These are phyloP conservation scores for Aphanomyces astaci DNA, from an alignment of 352 stramenopile species.

Conservation along the genomic window DNA sequence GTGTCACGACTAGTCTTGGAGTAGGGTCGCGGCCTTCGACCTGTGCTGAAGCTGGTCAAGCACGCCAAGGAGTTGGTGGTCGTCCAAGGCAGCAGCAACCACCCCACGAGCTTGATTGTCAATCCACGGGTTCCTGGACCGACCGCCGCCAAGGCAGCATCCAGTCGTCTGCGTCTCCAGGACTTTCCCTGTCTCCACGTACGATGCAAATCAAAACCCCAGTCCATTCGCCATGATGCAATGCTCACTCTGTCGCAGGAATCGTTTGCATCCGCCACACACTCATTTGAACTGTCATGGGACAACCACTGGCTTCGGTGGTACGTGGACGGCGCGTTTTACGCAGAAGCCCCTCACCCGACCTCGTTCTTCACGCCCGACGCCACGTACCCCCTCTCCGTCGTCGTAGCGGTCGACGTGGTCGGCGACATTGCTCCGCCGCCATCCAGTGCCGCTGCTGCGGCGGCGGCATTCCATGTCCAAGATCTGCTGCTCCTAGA, in stretches of 20 bases:
- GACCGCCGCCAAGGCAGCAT: neutral
- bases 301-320: slow-evolving; percentile 48
- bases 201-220: neutral
- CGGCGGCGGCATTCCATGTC: slow-evolving; percentile 4
- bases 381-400: neutral
- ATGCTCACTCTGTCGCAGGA: neutral
- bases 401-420: slow-evolving; percentile 25
- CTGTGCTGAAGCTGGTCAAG: slow-evolving; percentile 10
- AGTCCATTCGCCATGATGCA: neutral
- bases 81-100: neutral
- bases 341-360: slow-evolving; percentile 35
- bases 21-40: slow-evolving; percentile 1
- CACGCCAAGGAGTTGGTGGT: neutral
- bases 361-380: neutral
- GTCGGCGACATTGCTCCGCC: neutral
- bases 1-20: neutral
- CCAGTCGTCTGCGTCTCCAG: neutral
- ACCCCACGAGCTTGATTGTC: neutral
- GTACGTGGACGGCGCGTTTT: slow-evolving; percentile 42
- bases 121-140: neutral
- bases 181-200: slow-evolving; percentile 15
- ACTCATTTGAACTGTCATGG: neutral
- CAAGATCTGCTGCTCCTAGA: slow-evolving; percentile 30
- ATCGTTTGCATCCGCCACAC: neutral
- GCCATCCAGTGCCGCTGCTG: neutral